Evolutionary conservation across 768 basidiomycete species (phyloP), one percentile per base, ranked within the genome.

Genomic region (Phlebiopsis flavidoalba): DNA sequence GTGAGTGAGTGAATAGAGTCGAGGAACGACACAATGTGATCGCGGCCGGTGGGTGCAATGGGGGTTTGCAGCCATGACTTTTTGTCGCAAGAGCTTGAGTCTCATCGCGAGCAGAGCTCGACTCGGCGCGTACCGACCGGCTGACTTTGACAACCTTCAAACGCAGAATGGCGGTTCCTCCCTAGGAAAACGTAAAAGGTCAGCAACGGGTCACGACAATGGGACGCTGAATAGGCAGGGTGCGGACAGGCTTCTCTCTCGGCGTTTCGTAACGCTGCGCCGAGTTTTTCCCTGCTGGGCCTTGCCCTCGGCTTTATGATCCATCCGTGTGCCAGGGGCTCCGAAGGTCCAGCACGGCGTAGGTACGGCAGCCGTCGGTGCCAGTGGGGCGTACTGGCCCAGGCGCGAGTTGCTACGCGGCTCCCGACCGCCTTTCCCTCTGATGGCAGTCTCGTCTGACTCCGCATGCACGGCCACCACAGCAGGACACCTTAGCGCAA

Each of bases 91-190:
- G 36, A 98, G 83, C 71, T 94, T 92, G 73, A 98, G n/a, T 98
- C 76, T 98, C 96, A 72, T 98, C 96, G 54, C 89, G 84, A 31
- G 96, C 96, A 5, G 96, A n/a, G n/a, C n/a, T 98, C 72, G n/a
- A n/a, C n/a, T 98, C 95, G 62, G 94, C 92, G 94, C 92, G 75
- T 98, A 98, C 65, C 95, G 88, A 22, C 87, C 85, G 21, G 94
- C 95, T 31, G 95, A 96, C 76, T 96, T n/a, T 96, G 74, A 95
- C 92, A 59, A 97, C 88, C 73, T 97, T 97, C 71, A 97, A n/a
- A 83, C 15, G 94, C 94, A 49, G 93, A 93, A 73, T 95, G 94
- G 46, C 83, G 79, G 35, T 82, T 80, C n/a, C 47, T 80, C 78
- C 7, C 93, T 95, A 66, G 8, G 19, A 31, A n/a, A 55, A 43